A percentile compares a stretch with the other conserved stretches of the same genome.
Evolutionary conservation across 331 rosid species (phyloP).

Genomic region (Telfairia occidentalis): DNA sequence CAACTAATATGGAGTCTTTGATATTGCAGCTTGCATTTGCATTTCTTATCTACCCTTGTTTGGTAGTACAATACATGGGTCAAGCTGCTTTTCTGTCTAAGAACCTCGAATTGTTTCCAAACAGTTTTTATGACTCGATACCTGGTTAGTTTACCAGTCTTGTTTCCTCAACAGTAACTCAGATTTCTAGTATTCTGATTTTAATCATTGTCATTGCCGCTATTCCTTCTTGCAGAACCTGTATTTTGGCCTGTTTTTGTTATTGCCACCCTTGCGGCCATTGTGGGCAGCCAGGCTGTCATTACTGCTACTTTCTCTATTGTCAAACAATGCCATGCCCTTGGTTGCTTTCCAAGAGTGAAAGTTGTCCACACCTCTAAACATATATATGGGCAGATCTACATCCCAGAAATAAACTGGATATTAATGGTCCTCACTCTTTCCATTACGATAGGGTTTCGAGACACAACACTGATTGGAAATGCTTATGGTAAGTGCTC

Average conservation of each 20-base stretch:
- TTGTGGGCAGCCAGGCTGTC: slow-evolving; percentile 94
- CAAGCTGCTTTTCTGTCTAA: slow-evolving; percentile 88
- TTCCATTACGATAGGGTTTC: slow-evolving; percentile 79
- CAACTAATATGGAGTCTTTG: slow-evolving; percentile 7
- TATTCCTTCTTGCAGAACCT: slow-evolving; percentile 31
- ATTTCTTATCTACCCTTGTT: slow-evolving; percentile 66
- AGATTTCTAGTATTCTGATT: slow-evolving; percentile 10
- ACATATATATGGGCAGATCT: slow-evolving; percentile 77
- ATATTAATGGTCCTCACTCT: slow-evolving; percentile 82
- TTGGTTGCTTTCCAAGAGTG: slow-evolving; percentile 90
- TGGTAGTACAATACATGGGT: slow-evolving; percentile 91
- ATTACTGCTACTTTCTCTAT: slow-evolving; percentile 92
- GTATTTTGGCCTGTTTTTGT: slow-evolving; percentile 89
- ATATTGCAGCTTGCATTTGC: slow-evolving; percentile 75
- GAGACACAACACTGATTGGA: slow-evolving; percentile 67
- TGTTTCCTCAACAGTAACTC: not conserved
- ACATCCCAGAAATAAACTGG: slow-evolving; percentile 96
- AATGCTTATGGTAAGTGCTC: slow-evolving; percentile 62
- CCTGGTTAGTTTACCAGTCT: slow-evolving; percentile 5
- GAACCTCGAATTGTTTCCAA: slow-evolving; percentile 27
- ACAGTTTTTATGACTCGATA: slow-evolving; percentile 59
- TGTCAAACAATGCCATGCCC: slow-evolving; percentile 85
- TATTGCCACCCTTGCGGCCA: slow-evolving; percentile 70
- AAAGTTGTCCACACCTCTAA: slow-evolving; percentile 90
- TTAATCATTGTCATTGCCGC: slow-evolving; percentile 14